phyloP scores from a whole-genome alignment of 495 filamentous ascomycete species.

The Lasiosphaeria ovina region DNA sequence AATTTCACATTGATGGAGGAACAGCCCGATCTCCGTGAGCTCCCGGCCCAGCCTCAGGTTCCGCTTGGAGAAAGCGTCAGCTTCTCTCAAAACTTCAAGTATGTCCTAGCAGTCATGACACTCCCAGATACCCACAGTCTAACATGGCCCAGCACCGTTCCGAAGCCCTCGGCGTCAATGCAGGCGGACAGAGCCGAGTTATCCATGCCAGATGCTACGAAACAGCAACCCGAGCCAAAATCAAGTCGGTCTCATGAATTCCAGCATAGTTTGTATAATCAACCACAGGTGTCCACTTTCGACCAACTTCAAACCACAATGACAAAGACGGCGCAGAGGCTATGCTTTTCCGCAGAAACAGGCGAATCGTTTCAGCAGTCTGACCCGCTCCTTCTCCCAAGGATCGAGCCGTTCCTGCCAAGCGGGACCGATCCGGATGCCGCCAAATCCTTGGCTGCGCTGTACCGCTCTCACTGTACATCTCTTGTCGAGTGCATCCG shows the following conservation, averaged over 20 bases:
- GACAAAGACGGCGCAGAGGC: slow-evolving; percentile 60
- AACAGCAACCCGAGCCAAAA: slow-evolving; percentile 26
- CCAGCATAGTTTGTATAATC: slow-evolving; percentile 50
- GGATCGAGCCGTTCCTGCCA: slow-evolving; percentile 74
- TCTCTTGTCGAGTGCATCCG: slow-evolving; percentile 92
- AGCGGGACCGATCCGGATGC: slow-evolving; percentile 74
- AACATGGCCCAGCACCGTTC: slow-evolving; percentile 25
- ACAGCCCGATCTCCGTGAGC: slow-evolving; percentile 46
- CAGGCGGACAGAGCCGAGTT: slow-evolving; percentile 62
- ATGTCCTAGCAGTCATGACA: slow-evolving; percentile 7
- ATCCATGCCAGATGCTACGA: slow-evolving; percentile 56
- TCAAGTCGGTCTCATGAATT: slow-evolving; percentile 29
- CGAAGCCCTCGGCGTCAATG: slow-evolving; percentile 28
- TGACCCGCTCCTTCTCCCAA: slow-evolving; percentile 71
- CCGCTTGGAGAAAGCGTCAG: slow-evolving; percentile 37
- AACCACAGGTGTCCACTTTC: slow-evolving; percentile 44
- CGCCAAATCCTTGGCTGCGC: slow-evolving; percentile 73
- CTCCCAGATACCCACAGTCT: slow-evolving; percentile 3
- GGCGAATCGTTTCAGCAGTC: slow-evolving; percentile 53
- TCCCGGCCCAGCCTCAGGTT: slow-evolving; percentile 32
- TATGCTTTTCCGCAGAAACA: slow-evolving; percentile 61
- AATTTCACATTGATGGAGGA: slow-evolving; percentile 74
- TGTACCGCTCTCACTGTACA: slow-evolving; percentile 92
- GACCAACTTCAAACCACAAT: slow-evolving; percentile 45
- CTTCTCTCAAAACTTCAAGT: slow-evolving; percentile 45